Evolutionary conservation across 352 stramenopile genomes (phyloP).

Genomic region (Pythium pyrilobum): DNA sequence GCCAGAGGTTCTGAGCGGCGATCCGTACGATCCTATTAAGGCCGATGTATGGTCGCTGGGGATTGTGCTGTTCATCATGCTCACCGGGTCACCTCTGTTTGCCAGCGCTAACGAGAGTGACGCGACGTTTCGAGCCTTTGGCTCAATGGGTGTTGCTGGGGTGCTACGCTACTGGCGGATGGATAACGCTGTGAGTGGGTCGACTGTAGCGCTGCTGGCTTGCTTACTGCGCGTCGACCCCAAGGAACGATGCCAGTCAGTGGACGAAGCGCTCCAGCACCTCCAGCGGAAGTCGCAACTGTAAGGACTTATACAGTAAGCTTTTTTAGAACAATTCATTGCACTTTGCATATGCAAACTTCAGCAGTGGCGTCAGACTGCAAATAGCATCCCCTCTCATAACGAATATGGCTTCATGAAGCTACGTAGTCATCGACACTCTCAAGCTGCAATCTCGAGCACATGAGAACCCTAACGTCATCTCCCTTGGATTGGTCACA

Average conservation of each 20-base stretch:
- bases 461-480: too few relatives aligned
- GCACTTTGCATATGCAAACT: too few relatives aligned
- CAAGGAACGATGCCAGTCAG: neutral
- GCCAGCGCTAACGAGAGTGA: constrained; percentile 27
- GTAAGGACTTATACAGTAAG: too few relatives aligned
- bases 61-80: constrained; percentile 54
- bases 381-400: too few relatives aligned
- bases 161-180: constrained; percentile 30
- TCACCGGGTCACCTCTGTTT: constrained; percentile 42
- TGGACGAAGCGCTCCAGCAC: too few relatives aligned
- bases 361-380: too few relatives aligned
- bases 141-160: constrained; percentile 20
- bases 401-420: too few relatives aligned
- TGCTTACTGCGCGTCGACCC: neutral
- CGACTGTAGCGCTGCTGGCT: neutral
- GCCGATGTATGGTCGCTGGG: constrained; percentile 55
- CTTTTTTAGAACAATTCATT: too few relatives aligned
- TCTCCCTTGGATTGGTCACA: too few relatives aligned
- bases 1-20: constrained; percentile 2
- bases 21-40: constrained; percentile 7
- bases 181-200: constrained; percentile 7
- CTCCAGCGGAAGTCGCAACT: too few relatives aligned
- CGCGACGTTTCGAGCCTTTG: constrained; percentile 27
- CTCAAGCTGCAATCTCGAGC: too few relatives aligned
- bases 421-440: too few relatives aligned